phyloP scores from a whole-genome alignment of 1,139 yeast genomes.

The Citeromyces siamensis region DNA sequence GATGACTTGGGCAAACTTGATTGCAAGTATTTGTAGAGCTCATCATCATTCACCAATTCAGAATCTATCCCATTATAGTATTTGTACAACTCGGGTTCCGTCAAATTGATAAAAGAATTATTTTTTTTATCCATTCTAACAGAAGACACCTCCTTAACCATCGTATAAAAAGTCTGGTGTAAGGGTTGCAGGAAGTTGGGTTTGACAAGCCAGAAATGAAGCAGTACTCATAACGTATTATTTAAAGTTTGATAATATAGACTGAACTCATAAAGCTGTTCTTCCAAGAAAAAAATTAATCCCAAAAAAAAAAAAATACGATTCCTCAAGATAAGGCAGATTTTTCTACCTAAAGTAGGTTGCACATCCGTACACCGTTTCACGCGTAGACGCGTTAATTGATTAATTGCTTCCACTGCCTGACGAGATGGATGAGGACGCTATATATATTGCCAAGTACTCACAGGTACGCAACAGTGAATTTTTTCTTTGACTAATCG shows the following conservation, averaged over 20 bases:
- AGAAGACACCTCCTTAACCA: no score
- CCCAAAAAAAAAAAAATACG: no score
- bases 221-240: no score
- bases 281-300: no score
- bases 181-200: no score
- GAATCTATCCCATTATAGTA: conserved; percentile 26
- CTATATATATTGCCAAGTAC: conserved; percentile 16
- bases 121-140: conserved; percentile 17
- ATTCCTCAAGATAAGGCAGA: no score
- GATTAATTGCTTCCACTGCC: background rate
- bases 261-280: no score
- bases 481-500: conserved; percentile 4
- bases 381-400: background rate
- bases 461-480: background rate
- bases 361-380: conserved; percentile 1
- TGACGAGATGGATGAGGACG: conserved; percentile 10
- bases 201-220: no score
- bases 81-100: conserved; percentile 36
- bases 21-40: conserved; percentile 2
- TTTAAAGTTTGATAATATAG: no score
- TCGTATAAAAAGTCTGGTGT: background rate
- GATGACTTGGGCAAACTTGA: background rate
- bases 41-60: background rate
- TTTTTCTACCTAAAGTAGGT: no score
- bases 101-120: conserved; percentile 32